phyloP scores from a whole-genome alignment of 768 basidiomycete species.

The Suillus discolor region DNA sequence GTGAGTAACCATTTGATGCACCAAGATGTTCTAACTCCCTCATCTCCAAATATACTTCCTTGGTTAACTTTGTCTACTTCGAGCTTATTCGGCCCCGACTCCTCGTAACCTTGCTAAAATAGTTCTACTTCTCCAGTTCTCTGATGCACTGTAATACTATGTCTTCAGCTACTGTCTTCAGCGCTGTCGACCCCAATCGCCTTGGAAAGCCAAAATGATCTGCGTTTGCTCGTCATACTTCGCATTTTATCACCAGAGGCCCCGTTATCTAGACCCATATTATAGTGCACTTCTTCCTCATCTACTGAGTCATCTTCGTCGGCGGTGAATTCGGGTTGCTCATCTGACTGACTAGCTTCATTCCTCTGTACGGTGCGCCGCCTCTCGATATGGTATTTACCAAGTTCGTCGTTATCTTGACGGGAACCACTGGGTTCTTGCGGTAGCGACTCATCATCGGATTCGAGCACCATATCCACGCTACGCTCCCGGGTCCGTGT shows the following conservation, averaged over 20 bases:
- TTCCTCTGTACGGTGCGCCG: constrained; percentile 51
- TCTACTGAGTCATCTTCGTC: constrained; percentile 22
- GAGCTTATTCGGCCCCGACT: background rate
- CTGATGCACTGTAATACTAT: background rate
- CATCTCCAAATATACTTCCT: background rate
- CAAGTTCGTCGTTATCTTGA: constrained; percentile 51
- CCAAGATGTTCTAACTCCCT: background rate
- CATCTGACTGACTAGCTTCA: constrained; percentile 33
- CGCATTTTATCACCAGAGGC: constrained; percentile 27
- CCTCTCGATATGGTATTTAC: constrained; percentile 57
- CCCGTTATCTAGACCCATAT: constrained; percentile 14
- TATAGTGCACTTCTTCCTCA: constrained; percentile 5
- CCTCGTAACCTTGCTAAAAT: background rate
- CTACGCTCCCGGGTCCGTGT: background rate
- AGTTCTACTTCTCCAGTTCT: background rate
- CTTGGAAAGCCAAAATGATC: constrained; percentile 65
- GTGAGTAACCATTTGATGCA: constrained; percentile 1
- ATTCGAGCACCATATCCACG: constrained; percentile 36
- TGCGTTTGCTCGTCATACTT: constrained; percentile 29
- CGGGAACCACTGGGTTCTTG: constrained; percentile 13
- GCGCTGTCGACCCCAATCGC: constrained; percentile 37
- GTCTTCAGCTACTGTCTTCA: constrained; percentile 12
- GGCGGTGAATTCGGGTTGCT: constrained; percentile 24
- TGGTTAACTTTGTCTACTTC: constrained; percentile 4
- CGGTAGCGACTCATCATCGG: constrained; percentile 21